Evolutionary conservation across 805 yeast species (phyloP).

Genomic region (Yamadazyma philogaea): DNA sequence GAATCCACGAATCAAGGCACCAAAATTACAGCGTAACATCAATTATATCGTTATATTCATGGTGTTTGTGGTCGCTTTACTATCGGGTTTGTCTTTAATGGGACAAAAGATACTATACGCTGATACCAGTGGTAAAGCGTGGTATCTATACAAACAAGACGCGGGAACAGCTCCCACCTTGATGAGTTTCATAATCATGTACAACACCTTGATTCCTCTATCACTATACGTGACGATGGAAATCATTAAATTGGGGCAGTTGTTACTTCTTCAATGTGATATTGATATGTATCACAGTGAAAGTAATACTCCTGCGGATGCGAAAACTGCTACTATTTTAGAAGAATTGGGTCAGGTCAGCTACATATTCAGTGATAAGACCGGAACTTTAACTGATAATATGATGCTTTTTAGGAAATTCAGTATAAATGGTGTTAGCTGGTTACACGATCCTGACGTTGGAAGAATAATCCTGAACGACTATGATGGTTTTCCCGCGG

Average conservation of each 20-base stretch:
- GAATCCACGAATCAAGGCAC: conserved; percentile 89
- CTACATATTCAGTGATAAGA: conserved; percentile 91
- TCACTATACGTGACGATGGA: conserved; percentile 97
- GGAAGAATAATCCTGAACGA: too few species aligned
- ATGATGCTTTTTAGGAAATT: conserved; percentile 88
- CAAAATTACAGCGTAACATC: conserved; percentile 80
- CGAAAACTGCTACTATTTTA: conserved; percentile 89
- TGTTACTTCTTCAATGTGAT: conserved; percentile 79
- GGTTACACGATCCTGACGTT: conserved; percentile 74
- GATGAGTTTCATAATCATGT: conserved; percentile 97
- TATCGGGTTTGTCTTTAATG: conserved; percentile 79
- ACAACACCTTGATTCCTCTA: conserved; percentile 90
- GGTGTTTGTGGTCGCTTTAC: conserved; percentile 73
- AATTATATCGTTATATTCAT: conserved; percentile 82
- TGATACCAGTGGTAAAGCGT: conserved; percentile 40
- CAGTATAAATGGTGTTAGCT: conserved; percentile 82
- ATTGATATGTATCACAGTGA: conserved; percentile 89
- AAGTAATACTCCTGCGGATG: conserved; percentile 88
- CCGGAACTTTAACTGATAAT: conserved; percentile 96
- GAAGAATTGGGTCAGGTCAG: conserved; percentile 98
- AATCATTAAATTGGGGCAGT: conserved; percentile 85
- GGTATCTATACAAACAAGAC: conserved; percentile 74
- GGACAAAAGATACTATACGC: conserved; percentile 60
- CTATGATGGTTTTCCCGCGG: too few species aligned
- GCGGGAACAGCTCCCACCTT: conserved; percentile 86